These are phyloP conservation scores for Tephrocybe sp. DNA, from an alignment of 768 basidiomycete species.

Conservation along the genomic window DNA sequence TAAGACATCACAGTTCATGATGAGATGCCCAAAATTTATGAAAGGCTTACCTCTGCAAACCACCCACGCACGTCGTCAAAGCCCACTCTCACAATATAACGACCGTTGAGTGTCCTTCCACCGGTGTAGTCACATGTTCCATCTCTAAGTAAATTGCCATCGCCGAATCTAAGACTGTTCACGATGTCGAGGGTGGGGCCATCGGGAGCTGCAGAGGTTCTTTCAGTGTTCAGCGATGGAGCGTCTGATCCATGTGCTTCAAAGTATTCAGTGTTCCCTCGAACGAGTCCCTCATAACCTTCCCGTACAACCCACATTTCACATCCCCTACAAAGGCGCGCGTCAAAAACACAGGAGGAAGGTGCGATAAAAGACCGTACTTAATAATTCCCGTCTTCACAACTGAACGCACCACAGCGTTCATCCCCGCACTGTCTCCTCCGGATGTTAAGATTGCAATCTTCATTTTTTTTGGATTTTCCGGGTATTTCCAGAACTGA, in stretches of 20 bases:
- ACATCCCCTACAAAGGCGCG: conserved; percentile 66
- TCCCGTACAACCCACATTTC: conserved; percentile 96
- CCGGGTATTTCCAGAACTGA: neutral
- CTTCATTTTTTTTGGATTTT: conserved; percentile 54
- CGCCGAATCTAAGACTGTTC: conserved; percentile 81
- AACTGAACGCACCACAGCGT: conserved; percentile 90
- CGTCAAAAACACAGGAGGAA: neutral
- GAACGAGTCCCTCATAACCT: conserved; percentile 96
- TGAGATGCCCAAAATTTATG: neutral
- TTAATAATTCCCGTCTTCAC: conserved; percentile 91
- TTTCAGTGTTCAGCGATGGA: conserved; percentile 10
- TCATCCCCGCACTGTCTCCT: conserved; percentile 98
- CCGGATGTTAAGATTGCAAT: conserved; percentile 94
- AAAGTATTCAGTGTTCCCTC: conserved; percentile 66
- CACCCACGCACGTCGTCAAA: conserved; percentile 98
- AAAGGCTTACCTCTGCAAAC: conserved; percentile 73
- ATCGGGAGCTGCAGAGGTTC: conserved; percentile 11
- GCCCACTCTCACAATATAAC: conserved; percentile 93
- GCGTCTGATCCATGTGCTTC: conserved; percentile 19
- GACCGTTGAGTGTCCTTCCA: conserved; percentile 79
- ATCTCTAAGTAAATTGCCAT: conserved; percentile 73
- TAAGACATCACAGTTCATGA: conserved; percentile 25
- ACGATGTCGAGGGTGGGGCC: conserved; percentile 37
- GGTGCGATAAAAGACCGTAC: conserved; percentile 41
- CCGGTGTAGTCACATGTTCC: conserved; percentile 75